A percentile compares a stretch with the other conserved stretches of the same genome.
Conservation (phyloP, 1,284 basidiomycete species). For the Trichosporon faecale region DNA sequence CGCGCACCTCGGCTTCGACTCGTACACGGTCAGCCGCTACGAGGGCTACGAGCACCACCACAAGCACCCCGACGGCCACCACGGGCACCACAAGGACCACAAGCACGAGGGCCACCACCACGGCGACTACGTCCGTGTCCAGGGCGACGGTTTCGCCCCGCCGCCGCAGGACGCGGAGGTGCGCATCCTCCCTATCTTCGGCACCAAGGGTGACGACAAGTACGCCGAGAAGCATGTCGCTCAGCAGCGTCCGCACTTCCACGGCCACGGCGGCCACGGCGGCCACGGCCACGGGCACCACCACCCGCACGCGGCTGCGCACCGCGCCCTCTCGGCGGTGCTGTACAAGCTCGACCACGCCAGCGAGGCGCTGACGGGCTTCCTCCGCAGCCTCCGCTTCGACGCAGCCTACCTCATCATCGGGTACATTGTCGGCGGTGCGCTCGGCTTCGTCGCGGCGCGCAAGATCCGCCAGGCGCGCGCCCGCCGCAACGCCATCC, state of each 20-base stretch:
- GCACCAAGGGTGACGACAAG: slow-evolving; percentile 2
- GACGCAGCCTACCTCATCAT: slow-evolving; percentile 1
- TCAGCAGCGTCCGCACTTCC: neutral
- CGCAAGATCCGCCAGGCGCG: slow-evolving; percentile 7
- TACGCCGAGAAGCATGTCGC: slow-evolving; percentile 1
- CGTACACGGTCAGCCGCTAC: slow-evolving; percentile 3
- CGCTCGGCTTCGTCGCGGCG: neutral
- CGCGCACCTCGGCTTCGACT: neutral
- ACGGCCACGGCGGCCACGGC: neutral
- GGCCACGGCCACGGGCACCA: neutral
- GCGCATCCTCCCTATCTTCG: slow-evolving; percentile 15
- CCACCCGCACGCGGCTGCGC: neutral
- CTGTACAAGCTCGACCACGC: neutral
- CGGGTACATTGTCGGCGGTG: slow-evolving; percentile 1
- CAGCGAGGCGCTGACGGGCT: neutral
- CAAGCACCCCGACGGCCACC: slow-evolving; percentile 9
- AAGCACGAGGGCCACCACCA: slow-evolving; percentile 2
- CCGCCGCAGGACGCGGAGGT: slow-evolving; percentile 9
- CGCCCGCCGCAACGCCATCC: neutral
- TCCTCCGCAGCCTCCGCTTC: slow-evolving; percentile 1
- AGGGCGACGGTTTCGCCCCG: slow-evolving; percentile 12
- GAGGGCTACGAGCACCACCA: slow-evolving; percentile 11
- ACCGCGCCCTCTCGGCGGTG: neutral
- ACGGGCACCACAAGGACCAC: slow-evolving; percentile 14
- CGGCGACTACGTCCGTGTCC: slow-evolving; percentile 5